phyloP scores from a whole-genome alignment of 176 grass and related monocot species.

The Avena eriantha region DNA sequence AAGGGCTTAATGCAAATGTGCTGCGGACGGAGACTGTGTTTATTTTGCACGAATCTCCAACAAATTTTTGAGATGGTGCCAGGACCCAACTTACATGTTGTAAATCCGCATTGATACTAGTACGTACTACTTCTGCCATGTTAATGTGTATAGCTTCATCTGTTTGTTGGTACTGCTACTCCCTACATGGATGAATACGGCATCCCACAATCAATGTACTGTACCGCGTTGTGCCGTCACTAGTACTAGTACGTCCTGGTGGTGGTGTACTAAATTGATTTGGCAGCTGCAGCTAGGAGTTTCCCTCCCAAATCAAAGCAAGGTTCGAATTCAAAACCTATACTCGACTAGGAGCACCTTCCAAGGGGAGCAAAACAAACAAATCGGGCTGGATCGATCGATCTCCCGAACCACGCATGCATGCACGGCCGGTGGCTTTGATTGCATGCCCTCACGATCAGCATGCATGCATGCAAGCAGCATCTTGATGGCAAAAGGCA shows the following conservation, averaged over 20 bases:
- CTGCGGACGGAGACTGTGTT: too few species aligned
- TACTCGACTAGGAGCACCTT: neutral
- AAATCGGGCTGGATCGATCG: too few species aligned
- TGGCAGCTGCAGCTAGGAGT: too few species aligned
- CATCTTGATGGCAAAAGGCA: constrained; percentile 24
- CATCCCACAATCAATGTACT: neutral
- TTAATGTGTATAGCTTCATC: too few species aligned
- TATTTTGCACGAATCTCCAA: too few species aligned
- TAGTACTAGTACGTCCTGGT: neutral
- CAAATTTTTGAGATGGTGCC: too few species aligned
- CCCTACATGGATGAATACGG: neutral
- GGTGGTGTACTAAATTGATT: too few species aligned
- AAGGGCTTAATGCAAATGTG: too few species aligned
- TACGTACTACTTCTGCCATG: too few species aligned
- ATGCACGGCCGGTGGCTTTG: constrained; percentile 4
- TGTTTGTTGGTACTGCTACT: too few species aligned
- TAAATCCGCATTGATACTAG: too few species aligned
- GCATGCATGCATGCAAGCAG: neutral
- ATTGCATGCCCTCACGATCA: neutral
- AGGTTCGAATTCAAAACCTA: constrained; percentile 22
- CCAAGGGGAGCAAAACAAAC: neutral
- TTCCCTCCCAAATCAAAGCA: constrained; percentile 3
- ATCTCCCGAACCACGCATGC: neutral
- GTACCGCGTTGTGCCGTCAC: neutral
- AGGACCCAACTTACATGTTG: too few species aligned